Percentiles rank a stretch among this genome's conserved stretches.
Conservation (phyloP, 2,329 filamentous ascomycete species). For the Paecilomyces fulvus region DNA sequence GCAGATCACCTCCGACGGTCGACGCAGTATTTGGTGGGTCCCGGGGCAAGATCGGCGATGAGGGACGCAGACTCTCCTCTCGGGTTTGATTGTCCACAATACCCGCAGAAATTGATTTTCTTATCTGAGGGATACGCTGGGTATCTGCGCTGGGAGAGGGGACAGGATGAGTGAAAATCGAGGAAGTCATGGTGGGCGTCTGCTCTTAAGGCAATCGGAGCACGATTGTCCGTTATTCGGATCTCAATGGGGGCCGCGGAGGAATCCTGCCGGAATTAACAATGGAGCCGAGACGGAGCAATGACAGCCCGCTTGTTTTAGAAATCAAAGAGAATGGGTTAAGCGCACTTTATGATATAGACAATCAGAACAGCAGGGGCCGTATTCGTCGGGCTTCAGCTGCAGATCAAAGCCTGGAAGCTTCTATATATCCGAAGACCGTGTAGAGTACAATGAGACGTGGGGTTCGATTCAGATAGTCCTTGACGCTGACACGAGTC, state of each 20-base stretch:
- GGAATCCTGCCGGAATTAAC: neutral
- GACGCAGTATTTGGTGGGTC: slow-evolving; percentile 13
- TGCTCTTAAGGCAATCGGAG: neutral
- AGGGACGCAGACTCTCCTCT: neutral
- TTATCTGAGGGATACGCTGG: slow-evolving; percentile 7
- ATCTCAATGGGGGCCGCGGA: neutral
- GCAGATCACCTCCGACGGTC: slow-evolving; percentile 29
- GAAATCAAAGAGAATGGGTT: neutral
- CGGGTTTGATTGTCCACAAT: neutral
- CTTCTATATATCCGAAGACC: neutral
- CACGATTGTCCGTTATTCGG: neutral
- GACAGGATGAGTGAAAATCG: slow-evolving; percentile 7
- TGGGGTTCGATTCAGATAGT: neutral
- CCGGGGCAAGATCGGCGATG: slow-evolving; percentile 4
- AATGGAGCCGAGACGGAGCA: neutral
- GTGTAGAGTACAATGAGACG: neutral
- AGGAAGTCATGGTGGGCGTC: slow-evolving; percentile 2
- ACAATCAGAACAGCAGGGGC: neutral
- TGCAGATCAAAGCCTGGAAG: neutral
- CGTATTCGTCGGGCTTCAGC: neutral
- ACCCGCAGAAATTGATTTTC: neutral
- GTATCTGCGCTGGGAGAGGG: slow-evolving; percentile 7
- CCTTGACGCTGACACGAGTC: neutral
- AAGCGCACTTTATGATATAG: neutral
- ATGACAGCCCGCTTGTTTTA: neutral